Evolutionary conservation across 1,284 basidiomycete genomes (phyloP).

Genomic region (Exobasidium rhododendri): DNA sequence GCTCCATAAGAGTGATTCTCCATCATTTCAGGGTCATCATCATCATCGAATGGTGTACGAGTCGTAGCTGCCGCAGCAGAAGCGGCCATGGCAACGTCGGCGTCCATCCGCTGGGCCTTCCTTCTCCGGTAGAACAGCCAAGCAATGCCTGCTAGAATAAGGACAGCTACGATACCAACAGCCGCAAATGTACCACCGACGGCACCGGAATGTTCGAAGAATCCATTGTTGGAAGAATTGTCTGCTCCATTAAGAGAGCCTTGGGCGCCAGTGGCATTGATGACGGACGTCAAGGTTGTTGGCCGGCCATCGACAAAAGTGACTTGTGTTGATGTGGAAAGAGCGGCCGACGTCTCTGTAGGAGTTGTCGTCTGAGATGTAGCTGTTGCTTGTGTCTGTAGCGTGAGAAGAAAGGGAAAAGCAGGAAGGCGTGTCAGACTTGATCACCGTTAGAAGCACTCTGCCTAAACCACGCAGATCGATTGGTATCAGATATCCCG

Average conservation of each 20-base stretch:
- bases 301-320: background rate
- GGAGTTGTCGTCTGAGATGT: too few species aligned
- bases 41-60: conserved; percentile 53
- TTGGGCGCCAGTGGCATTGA: background rate
- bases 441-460: too few species aligned
- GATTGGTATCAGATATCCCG: too few species aligned
- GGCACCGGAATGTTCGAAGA: conserved; percentile 49
- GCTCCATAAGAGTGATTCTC: conserved; percentile 37
- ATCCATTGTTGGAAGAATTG: conserved; percentile 21
- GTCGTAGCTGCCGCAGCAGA: conserved; percentile 51
- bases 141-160: conserved; percentile 34
- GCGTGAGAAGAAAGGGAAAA: too few species aligned
- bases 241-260: conserved; percentile 17
- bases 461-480: too few species aligned
- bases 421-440: too few species aligned
- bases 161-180: conserved; percentile 46
- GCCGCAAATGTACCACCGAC: conserved; percentile 53
- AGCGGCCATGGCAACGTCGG: conserved; percentile 52
- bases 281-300: background rate
- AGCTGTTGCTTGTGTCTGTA: too few species aligned
- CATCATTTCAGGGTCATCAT: conserved; percentile 54
- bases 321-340: background rate
- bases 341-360: background rate
- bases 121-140: conserved; percentile 47
- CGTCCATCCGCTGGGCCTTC: conserved; percentile 52